Conservation (phyloP, 495 filamentous ascomycete genomes). For the Chaetomium tenue region DNA sequence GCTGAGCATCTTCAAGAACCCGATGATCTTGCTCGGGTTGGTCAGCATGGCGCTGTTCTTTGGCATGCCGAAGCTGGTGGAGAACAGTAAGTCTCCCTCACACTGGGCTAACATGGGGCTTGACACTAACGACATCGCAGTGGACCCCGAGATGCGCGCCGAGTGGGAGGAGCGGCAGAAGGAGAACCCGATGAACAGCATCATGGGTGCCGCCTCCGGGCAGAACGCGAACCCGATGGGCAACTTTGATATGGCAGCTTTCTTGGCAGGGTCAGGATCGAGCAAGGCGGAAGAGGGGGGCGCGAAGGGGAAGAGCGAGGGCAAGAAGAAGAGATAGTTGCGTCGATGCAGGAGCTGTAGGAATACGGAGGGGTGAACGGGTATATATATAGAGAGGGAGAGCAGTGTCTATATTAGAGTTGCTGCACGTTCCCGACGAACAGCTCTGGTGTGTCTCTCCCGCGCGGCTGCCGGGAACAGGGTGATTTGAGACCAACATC, state of each 20-base stretch:
- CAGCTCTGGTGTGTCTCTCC: no score
- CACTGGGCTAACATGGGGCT: not conserved
- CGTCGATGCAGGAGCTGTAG: not conserved
- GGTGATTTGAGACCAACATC: no score
- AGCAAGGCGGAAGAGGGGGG: slow-evolving; percentile 28
- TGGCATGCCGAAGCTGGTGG: slow-evolving; percentile 89
- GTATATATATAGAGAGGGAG: not conserved
- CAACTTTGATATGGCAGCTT: slow-evolving; percentile 83
- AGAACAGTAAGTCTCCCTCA: slow-evolving; percentile 72
- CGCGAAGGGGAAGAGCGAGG: slow-evolving; percentile 25
- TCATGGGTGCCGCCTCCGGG: slow-evolving; percentile 48
- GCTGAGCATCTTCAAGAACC: slow-evolving; percentile 78
- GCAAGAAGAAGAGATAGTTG: slow-evolving; percentile 27
- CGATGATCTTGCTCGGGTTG: slow-evolving; percentile 89
- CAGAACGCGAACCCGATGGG: slow-evolving; percentile 51
- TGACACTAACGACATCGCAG: slow-evolving; percentile 44
- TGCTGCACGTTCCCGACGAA: no score
- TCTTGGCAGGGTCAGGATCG: slow-evolving; percentile 60
- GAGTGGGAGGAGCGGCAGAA: slow-evolving; percentile 92
- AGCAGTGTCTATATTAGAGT: not conserved
- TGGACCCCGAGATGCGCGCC: slow-evolving; percentile 90
- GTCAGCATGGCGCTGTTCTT: slow-evolving; percentile 77
- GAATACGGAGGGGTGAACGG: not conserved
- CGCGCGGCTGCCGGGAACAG: no score
- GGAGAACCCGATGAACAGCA: slow-evolving; percentile 58